A percentile compares a stretch with the other conserved stretches of the same genome.
Evolutionary conservation across 352 stramenopile genomes (phyloP).

Genomic region (Phytophthora tubulina): DNA sequence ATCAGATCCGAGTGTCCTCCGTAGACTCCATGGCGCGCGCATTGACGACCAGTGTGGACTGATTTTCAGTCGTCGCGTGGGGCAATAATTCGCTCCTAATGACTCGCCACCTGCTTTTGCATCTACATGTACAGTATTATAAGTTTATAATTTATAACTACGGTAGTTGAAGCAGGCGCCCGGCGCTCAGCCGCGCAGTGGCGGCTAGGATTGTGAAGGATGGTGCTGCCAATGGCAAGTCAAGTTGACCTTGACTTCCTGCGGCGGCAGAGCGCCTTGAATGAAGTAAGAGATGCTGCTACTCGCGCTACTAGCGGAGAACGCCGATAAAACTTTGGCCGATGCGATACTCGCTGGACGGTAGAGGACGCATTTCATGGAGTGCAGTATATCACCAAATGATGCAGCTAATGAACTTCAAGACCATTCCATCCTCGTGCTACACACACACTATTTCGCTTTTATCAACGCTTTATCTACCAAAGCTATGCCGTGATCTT

Average conservation of each 20-base stretch:
- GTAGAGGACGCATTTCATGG: not conserved
- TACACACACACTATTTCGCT: not conserved
- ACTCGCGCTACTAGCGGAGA: conserved; percentile 8
- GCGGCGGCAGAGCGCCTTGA: conserved; percentile 7
- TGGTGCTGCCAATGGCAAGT: not conserved
- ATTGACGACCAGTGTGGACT: conserved; percentile 10
- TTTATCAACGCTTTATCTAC: conserved; percentile 17
- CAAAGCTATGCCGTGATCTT: conserved; percentile 42
- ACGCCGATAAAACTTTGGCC: conserved; percentile 1
- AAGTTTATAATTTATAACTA: too few species aligned
- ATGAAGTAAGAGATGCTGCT: not conserved
- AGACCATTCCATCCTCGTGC: not conserved
- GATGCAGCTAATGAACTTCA: conserved; percentile 8
- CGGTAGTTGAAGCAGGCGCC: conserved; percentile 21
- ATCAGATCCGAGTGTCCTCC: conserved; percentile 1
- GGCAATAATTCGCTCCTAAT: not conserved
- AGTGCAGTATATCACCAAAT: too few species aligned
- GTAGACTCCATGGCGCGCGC: not conserved
- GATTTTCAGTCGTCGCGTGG: not conserved
- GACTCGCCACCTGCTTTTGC: not conserved
- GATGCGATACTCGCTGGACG: conserved; percentile 1
- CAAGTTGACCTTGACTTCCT: not conserved
- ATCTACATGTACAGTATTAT: too few species aligned
- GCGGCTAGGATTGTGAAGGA: conserved; percentile 16
- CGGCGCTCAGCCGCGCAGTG: not conserved